A percentile compares a stretch with the other conserved stretches of the same genome.
phyloP scores from a whole-genome alignment of 306 rosid species.

The Acmispon strigosus region DNA sequence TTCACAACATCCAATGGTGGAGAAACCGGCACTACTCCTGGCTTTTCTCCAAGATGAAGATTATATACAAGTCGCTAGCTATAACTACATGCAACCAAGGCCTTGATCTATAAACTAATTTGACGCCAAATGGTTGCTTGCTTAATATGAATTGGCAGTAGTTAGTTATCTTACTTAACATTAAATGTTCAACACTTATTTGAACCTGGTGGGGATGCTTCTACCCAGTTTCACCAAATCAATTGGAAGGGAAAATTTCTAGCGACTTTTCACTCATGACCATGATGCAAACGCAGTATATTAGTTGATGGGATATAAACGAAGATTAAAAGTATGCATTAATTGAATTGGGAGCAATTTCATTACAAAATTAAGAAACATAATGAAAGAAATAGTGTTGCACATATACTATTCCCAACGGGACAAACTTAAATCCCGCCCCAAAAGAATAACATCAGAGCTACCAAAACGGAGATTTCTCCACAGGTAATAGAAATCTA shows the following conservation, averaged over 20 bases:
- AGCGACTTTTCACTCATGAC: not conserved
- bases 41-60: too few relatives aligned
- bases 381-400: conserved; percentile 21
- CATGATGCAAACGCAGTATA: not conserved
- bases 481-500: conserved; percentile 26
- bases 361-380: conserved; percentile 24
- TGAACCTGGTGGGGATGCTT: not conserved
- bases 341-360: conserved; percentile 23
- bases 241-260: not conserved
- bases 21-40: too few relatives aligned
- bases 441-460: conserved; percentile 54
- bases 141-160: not conserved
- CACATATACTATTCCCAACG: conserved; percentile 32
- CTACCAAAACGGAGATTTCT: conserved; percentile 53
- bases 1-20: too few relatives aligned
- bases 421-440: conserved; percentile 32
- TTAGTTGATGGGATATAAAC: not conserved
- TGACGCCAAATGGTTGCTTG: not conserved
- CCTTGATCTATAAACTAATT: not conserved
- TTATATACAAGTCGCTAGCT: too few relatives aligned
- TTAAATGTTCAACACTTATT: not conserved
- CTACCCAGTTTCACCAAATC: not conserved
- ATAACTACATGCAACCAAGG: too few relatives aligned
- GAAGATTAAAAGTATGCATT: conserved; percentile 11
- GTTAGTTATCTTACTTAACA: not conserved